These are phyloP conservation scores for Metschnikowia shivogae DNA, from an alignment of 805 yeast genomes.

Conservation along the genomic window DNA sequence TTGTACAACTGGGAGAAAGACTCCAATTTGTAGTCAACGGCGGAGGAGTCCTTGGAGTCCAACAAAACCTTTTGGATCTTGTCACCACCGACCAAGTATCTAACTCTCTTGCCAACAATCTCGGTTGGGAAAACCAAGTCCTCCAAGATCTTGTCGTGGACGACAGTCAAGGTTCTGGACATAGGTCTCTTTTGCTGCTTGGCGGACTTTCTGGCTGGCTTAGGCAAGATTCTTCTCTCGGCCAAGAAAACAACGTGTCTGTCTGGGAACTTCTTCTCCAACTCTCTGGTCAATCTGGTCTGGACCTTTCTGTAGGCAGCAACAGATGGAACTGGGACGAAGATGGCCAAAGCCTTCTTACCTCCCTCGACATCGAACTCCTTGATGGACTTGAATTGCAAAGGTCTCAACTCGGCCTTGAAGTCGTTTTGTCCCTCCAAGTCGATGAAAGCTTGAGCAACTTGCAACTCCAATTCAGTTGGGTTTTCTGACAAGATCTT, in stretches of 20 bases:
- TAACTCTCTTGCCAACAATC: conserved; percentile 98
- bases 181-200: conserved; percentile 98
- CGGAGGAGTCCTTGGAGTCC: conserved; percentile 95
- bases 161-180: conserved; percentile 98
- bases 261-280: conserved; percentile 99
- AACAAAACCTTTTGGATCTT: conserved; percentile 96
- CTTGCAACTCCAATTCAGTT: conserved; percentile 98
- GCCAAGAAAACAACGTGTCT: conserved; percentile 99
- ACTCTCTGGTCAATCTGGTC: conserved; percentile 96
- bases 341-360: conserved; percentile 96
- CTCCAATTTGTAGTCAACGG: conserved; percentile 98
- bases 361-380: conserved; percentile 98
- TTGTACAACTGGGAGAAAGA: conserved; percentile 98
- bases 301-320: conserved; percentile 95
- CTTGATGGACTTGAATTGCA: conserved; percentile 97
- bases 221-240: conserved; percentile 99
- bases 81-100: conserved; percentile 98
- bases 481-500: conserved; percentile 94
- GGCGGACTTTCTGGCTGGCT: conserved; percentile 95
- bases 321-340: conserved; percentile 96
- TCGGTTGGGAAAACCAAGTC: conserved; percentile 99
- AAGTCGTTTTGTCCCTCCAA: conserved; percentile 94
- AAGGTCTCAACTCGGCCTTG: conserved; percentile 96
- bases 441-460: conserved; percentile 97
- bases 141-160: conserved; percentile 97